Percentiles rank a stretch among this genome's conserved stretches.
Evolutionary conservation across 208 protist species (phyloP).

Genomic region (Acanthamoeba lenticulata): DNA sequence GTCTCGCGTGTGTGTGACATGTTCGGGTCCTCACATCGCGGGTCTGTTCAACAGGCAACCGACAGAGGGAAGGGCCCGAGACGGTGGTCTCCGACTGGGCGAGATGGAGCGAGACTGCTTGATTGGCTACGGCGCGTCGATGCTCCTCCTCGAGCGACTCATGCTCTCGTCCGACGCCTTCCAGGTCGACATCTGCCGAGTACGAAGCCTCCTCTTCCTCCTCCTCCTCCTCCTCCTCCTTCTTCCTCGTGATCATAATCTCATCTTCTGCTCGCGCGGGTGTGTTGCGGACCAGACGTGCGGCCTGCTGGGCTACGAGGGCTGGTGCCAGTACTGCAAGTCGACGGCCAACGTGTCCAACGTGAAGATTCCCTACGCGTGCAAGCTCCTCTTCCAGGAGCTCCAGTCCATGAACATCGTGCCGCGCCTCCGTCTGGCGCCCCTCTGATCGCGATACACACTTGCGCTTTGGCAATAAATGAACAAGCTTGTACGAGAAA

Average conservation of each 20-base stretch:
- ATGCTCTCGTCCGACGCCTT: slow-evolving; percentile 98
- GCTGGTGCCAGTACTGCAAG: slow-evolving; percentile 96
- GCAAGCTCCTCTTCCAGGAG: slow-evolving; percentile 99
- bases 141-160: slow-evolving; percentile 97
- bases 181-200: slow-evolving; percentile 94
- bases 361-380: slow-evolving; percentile 99
- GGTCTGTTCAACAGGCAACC: slow-evolving; percentile 98
- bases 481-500: too few relatives aligned
- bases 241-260: background rate
- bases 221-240: background rate
- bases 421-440: slow-evolving; percentile 84
- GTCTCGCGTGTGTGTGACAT: background rate
- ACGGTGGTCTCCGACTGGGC: slow-evolving; percentile 99
- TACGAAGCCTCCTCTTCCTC: slow-evolving; percentile 65
- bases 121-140: slow-evolving; percentile 88
- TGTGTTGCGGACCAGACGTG: slow-evolving; percentile 77
- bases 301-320: slow-evolving; percentile 89
- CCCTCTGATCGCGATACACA: too few relatives aligned
- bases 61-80: slow-evolving; percentile 97
- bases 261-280: background rate
- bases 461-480: too few relatives aligned
- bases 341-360: slow-evolving; percentile 87
- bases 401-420: slow-evolving; percentile 98
- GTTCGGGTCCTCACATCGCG: slow-evolving; percentile 88
- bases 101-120: slow-evolving; percentile 99